Evolutionary conservation across 2,329 filamentous ascomycete genomes (phyloP), one percentile per base, ranked within the genome.

Genomic region (Stachybotrys chartarum): DNA sequence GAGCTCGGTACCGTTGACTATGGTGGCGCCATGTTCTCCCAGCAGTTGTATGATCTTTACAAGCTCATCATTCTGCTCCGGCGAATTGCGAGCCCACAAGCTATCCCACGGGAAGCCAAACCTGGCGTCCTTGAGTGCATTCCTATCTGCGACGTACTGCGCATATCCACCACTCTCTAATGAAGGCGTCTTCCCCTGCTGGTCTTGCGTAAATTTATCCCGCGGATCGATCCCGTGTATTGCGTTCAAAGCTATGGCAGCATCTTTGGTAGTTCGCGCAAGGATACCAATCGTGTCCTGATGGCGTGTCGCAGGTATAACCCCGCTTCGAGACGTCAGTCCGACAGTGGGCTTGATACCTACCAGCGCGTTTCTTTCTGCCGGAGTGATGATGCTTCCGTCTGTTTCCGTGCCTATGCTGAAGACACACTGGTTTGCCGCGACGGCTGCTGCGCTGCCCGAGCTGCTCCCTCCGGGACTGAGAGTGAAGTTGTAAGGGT

Each of bases 341-440:
- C 88, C 88, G 6, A 91, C 85, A 1, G 87, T 91, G 1, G 88
- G 87, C 70, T 91, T 91, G 67, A 91, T 80, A 3, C 88, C 88
- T 1, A 91, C 86, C 2, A 91, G 66, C 2, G 77, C 79, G 64
- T 88, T 89, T 5, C 85, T 75, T 66, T 86, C 81, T 1, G 88
- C 86, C 0, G 88, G 88, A 65, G 83, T 85, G 64, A 90, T 89
- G 16, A 91, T 78, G 70, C 80, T 84, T 5, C 81, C 87, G 64
- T 91, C 87, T 0, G 87, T 91, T 71, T 91, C 88, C 0, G 87
- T 91, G 1, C 88, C 89, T 0, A 91, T 67, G 0, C 85, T 76
- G 64, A 90, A 86, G 0, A 83, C 73, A 30, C 84, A 75, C 3
- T 81, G 70, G 60, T 89, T 89, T 5, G 81, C 80, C 4, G 79